Conservation (phyloP, 306 rosid genomes). For the Potentilla sterilis region DNA sequence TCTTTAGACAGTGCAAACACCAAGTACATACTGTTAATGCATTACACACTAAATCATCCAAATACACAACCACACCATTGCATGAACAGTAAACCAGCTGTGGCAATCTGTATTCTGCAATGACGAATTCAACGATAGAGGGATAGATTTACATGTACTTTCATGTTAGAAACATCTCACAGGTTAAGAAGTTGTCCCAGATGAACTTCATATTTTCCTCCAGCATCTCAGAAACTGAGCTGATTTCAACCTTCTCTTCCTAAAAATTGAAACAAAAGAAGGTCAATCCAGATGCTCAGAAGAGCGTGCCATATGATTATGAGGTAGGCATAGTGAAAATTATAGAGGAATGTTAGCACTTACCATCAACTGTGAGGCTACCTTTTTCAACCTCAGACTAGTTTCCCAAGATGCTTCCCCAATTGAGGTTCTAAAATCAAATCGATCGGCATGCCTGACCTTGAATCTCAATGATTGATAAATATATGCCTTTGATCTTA, state of each 20-base stretch:
- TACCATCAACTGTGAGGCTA: constrained; percentile 39
- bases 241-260: constrained; percentile 30
- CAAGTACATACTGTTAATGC: not conserved
- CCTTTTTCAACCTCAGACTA: constrained; percentile 33
- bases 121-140: not conserved
- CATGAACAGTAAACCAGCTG: not conserved
- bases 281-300: not conserved
- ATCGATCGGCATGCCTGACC: constrained; percentile 49
- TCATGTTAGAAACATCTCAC: constrained; percentile 31
- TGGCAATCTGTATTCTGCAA: not conserved
- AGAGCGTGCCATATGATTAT: too few species aligned
- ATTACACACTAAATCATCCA: not conserved
- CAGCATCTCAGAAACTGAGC: constrained; percentile 39
- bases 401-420: constrained; percentile 44
- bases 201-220: constrained; percentile 38
- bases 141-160: not conserved
- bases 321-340: not conserved
- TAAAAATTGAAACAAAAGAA: constrained; percentile 14
- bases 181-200: constrained; percentile 38
- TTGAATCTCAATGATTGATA: constrained; percentile 38
- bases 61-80: not conserved
- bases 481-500: constrained; percentile 24
- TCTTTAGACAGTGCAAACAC: not conserved
- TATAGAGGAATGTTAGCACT: not conserved
- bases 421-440: constrained; percentile 33